These are phyloP conservation scores for Orbilia oligospora DNA, from an alignment of 2,329 filamentous ascomycete genomes.

Conservation along the genomic window DNA sequence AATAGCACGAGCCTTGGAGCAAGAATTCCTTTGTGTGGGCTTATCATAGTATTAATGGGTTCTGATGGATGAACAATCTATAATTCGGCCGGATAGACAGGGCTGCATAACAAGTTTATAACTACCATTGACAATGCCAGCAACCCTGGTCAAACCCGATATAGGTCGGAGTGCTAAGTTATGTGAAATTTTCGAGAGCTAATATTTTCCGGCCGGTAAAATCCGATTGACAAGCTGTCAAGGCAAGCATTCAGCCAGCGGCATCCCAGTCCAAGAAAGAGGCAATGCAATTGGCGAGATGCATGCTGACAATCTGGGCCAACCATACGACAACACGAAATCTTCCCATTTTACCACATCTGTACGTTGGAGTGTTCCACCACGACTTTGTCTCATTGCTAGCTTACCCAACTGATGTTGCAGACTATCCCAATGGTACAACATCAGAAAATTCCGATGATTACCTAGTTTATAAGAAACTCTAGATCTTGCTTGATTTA, in stretches of 20 bases:
- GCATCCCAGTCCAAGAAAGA: conserved; percentile 5
- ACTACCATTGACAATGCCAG: background rate
- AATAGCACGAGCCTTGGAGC: too few species aligned
- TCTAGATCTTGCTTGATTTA: too few species aligned
- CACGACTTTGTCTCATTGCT: too few species aligned
- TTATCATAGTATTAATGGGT: background rate
- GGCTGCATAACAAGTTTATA: too few species aligned
- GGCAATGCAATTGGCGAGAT: conserved; percentile 13
- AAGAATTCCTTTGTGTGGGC: too few species aligned
- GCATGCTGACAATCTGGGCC: conserved; percentile 6
- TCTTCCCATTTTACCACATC: conserved; percentile 9
- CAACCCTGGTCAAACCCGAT: background rate
- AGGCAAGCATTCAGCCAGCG: background rate
- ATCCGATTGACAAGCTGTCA: conserved; percentile 11
- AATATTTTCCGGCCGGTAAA: conserved; percentile 28
- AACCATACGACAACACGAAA: conserved; percentile 14
- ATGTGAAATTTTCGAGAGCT: background rate
- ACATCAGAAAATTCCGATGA: too few species aligned
- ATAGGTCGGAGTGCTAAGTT: background rate
- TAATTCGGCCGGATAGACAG: too few species aligned
- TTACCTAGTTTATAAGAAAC: too few species aligned
- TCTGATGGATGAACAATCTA: too few species aligned
- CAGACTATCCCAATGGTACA: too few species aligned
- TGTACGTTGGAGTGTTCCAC: too few species aligned
- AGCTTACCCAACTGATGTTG: too few species aligned